phyloP scores from a whole-genome alignment of 306 rosid genomes.

The Glycine tomentella region DNA sequence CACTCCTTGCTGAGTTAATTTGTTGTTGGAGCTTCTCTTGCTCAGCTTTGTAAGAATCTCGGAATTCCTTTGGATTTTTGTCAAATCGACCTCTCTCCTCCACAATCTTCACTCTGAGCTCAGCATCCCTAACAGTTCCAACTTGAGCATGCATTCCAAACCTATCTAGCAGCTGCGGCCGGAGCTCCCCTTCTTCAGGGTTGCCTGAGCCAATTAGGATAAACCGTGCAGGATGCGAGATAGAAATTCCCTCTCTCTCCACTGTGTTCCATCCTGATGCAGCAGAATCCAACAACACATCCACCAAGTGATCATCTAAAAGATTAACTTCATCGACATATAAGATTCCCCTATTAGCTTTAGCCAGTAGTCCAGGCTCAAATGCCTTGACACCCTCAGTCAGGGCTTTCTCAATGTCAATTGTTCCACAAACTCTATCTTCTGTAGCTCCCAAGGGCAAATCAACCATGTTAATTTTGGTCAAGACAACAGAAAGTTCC shows the following conservation, averaged over 20 bases:
- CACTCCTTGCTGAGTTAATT: conserved; percentile 69
- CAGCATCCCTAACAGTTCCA: conserved; percentile 90
- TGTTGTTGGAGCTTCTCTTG: conserved; percentile 76
- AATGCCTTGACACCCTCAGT: conserved; percentile 91
- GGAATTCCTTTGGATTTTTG: conserved; percentile 75
- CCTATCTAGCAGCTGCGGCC: conserved; percentile 90
- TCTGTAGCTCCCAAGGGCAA: conserved; percentile 90
- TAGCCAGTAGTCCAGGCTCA: conserved; percentile 90
- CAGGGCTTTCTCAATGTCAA: conserved; percentile 87
- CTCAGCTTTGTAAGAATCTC: conserved; percentile 67
- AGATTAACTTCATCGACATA: conserved; percentile 92
- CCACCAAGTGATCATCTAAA: conserved; percentile 89
- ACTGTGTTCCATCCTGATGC: conserved; percentile 97
- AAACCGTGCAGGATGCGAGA: conserved; percentile 87
- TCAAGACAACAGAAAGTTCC: conserved; percentile 60
- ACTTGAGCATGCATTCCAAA: conserved; percentile 96
- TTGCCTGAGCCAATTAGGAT: conserved; percentile 91
- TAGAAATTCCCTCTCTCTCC: conserved; percentile 91
- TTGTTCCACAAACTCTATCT: conserved; percentile 91
- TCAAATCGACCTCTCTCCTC: conserved; percentile 89
- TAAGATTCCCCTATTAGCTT: conserved; percentile 88
- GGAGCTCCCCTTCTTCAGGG: conserved; percentile 94
- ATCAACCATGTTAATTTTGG: conserved; percentile 91
- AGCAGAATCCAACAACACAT: conserved; percentile 87
- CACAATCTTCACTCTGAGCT: conserved; percentile 88